Evolutionary conservation across 2,329 filamentous ascomycete genomes (phyloP), one percentile per base, ranked within the genome.

Genomic region (Aspergillus phoenicis): DNA sequence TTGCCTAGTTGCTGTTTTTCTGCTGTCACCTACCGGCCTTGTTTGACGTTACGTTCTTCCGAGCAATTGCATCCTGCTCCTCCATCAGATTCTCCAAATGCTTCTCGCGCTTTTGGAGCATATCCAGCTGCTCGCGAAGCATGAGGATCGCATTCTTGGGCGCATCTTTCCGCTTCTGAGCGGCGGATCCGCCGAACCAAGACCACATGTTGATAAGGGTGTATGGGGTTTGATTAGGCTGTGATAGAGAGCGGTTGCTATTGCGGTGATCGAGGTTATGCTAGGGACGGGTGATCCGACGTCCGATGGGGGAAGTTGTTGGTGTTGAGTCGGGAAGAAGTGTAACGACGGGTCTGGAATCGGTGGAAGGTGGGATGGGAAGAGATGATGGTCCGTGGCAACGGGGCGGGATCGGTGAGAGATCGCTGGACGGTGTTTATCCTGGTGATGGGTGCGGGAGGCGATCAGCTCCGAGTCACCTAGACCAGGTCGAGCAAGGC

Each of bases 71-170:
- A 71, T 97, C 92, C 77, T 98, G 93, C 77, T 98, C 93, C 26
- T 92, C 89, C 82, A 98, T 97, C 82, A 96, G 93, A 65, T 85
- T 90, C 78, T 95, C 90, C 64, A 98, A 80, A 75, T 98, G 92
- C 77, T 87, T 91, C 83, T 98, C 93, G 62, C 94, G 86, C 85
- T 99, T 99, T 81, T 96, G 92, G 74, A 99, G 85, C 93, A 98
- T 98, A 71, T 97, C 94, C 48, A 98, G 85, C 82, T 97, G 94
- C 73, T 89, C 86, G 70, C 95, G 88, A 73, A 99, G 82, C 62
- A 86, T 87, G 60, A 99, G 84, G 72, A 99, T 99, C 69, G 95
- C 95, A 83, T 97, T 95, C 85, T 99, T 99, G 60, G 95, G 92
- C 62, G 88, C 90, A 81, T 97, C 92, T 82, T 96, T 97, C 81